Percentiles rank a stretch among this genome's conserved stretches.
Evolutionary conservation across 2,329 filamentous ascomycete species (phyloP).

Genomic region (Meredithiella fracta): DNA sequence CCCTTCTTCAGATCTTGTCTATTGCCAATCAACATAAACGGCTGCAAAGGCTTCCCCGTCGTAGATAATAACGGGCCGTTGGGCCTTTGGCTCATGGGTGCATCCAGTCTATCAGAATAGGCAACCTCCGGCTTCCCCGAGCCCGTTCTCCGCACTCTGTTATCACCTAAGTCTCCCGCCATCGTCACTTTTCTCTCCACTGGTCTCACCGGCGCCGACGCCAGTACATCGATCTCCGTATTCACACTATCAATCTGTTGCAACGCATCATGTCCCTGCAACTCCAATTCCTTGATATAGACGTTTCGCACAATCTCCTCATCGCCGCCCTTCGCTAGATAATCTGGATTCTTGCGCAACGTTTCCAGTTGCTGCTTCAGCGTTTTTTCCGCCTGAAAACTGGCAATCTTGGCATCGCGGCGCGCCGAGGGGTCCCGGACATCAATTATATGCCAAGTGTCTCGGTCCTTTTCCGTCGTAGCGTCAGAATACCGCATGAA

Average conservation of each 20-base stretch:
- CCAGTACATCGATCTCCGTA: constrained; percentile 69
- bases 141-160: constrained; percentile 20
- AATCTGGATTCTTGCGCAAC: constrained; percentile 28
- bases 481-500: constrained; percentile 59
- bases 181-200: constrained; percentile 27
- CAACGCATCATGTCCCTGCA: constrained; percentile 64
- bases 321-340: constrained; percentile 46
- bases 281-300: constrained; percentile 57
- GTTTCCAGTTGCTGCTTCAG: constrained; percentile 65
- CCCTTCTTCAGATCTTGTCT: constrained; percentile 59
- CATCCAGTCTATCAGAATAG: constrained; percentile 62
- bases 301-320: constrained; percentile 70
- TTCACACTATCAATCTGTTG: constrained; percentile 75
- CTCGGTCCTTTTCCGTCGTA: constrained; percentile 24
- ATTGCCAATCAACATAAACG: constrained; percentile 71
- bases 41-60: constrained; percentile 71
- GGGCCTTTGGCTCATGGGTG: constrained; percentile 36
- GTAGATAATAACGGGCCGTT: constrained; percentile 59
- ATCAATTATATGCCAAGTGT: constrained; percentile 56
- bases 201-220: constrained; percentile 45
- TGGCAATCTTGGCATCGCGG: constrained; percentile 69
- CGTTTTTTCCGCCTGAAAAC: constrained; percentile 72
- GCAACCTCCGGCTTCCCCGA: constrained; percentile 26
- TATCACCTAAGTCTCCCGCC: constrained; percentile 30
- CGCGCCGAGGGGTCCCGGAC: constrained; percentile 45